Evolutionary conservation across 2,329 filamentous ascomycete genomes (phyloP).

Genomic region (Beauveria caledonica): DNA sequence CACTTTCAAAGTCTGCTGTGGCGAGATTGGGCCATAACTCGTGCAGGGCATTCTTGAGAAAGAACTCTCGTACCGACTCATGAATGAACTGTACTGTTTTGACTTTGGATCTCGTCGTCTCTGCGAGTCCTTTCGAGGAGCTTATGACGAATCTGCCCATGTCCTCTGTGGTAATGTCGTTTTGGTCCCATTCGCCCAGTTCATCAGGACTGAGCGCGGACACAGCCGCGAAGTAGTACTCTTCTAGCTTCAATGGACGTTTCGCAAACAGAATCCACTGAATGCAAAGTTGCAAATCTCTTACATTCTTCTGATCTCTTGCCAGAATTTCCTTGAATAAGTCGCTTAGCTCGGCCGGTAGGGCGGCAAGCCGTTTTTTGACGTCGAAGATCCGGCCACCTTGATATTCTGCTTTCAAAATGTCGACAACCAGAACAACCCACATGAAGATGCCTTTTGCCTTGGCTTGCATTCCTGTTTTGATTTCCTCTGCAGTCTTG

Average conservation of each 20-base stretch:
- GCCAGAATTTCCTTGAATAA: conserved; percentile 44
- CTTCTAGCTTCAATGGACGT: conserved; percentile 30
- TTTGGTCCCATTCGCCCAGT: conserved; percentile 17
- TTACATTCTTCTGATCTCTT: conserved; percentile 33
- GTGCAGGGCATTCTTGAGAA: conserved; percentile 28
- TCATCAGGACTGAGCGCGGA: neutral
- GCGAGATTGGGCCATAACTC: conserved; percentile 1
- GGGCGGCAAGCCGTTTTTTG: conserved; percentile 21
- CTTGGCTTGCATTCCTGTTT: conserved; percentile 24
- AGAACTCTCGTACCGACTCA: conserved; percentile 40
- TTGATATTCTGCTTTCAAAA: conserved; percentile 28
- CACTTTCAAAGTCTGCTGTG: neutral
- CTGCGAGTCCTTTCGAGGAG: conserved; percentile 38
- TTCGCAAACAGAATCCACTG: conserved; percentile 44
- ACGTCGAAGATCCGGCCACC: conserved; percentile 20
- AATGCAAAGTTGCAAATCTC: conserved; percentile 36
- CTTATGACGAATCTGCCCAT: conserved; percentile 28
- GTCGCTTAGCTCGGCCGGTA: conserved; percentile 32
- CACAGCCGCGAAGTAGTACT: conserved; percentile 32
- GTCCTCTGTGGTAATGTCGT: conserved; percentile 14
- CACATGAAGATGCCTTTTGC: conserved; percentile 37
- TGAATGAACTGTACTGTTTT: conserved; percentile 38
- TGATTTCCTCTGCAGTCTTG: neutral
- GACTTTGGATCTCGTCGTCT: conserved; percentile 17
- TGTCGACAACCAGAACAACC: conserved; percentile 30